A percentile compares a stretch with the other conserved stretches of the same genome.
Conservation (phyloP, 176 grass and related monocot species). For the Ensete glaucum region DNA sequence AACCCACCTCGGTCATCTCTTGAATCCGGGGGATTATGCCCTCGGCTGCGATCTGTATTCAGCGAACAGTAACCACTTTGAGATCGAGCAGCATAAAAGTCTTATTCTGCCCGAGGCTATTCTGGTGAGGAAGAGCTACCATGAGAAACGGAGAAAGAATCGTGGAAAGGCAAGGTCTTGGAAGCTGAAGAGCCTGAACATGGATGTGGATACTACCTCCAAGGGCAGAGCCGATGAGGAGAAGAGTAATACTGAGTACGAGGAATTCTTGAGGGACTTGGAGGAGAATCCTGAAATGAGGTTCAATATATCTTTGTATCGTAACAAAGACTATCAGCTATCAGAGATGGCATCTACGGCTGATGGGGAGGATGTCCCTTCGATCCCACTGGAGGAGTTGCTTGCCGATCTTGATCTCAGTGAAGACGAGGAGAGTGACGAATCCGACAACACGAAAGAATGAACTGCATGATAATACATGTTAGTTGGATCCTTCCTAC, state of each 20-base stretch:
- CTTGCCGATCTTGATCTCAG: conserved; percentile 56
- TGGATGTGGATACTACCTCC: conserved; percentile 40
- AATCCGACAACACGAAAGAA: conserved; percentile 27
- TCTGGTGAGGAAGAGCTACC: conserved; percentile 92
- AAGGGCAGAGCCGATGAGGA: conserved; percentile 63
- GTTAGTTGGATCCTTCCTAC: background rate
- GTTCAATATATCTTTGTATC: conserved; percentile 49
- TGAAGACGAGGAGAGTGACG: conserved; percentile 29
- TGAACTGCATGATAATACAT: conserved; percentile 9
- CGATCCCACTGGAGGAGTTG: conserved; percentile 59
- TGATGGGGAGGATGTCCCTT: conserved; percentile 55
- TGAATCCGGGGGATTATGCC: conserved; percentile 72
- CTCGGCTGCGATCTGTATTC: conserved; percentile 77
- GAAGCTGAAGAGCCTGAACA: conserved; percentile 59
- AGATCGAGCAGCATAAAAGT: conserved; percentile 53
- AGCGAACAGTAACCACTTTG: conserved; percentile 58
- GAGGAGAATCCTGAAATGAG: conserved; percentile 40
- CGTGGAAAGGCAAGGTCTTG: conserved; percentile 34
- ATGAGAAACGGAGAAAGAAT: conserved; percentile 45
- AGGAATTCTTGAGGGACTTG: conserved; percentile 48
- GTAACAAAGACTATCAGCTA: conserved; percentile 52
- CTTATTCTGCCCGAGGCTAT: conserved; percentile 58
- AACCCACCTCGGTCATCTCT: conserved; percentile 71
- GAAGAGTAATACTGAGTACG: conserved; percentile 56
- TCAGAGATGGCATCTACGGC: conserved; percentile 69